Percentiles rank a stretch among this genome's conserved stretches.
Conservation (phyloP, 371 early-diverging fungal genomes). For the Blakeslea trispora region DNA sequence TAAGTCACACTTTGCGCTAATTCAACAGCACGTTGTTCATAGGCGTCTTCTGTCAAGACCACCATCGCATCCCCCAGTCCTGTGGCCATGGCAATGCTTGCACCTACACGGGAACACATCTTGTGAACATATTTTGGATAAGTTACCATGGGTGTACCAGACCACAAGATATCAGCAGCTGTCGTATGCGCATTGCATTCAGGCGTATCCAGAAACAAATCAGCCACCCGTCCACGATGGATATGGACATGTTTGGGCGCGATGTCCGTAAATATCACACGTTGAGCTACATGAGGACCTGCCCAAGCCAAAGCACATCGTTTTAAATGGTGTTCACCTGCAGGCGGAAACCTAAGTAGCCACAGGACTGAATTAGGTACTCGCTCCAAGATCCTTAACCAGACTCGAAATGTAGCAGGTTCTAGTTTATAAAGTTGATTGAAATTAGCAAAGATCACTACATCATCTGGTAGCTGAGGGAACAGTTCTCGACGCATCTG, state of each 20-base stretch:
- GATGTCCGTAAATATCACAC: slow-evolving; percentile 91
- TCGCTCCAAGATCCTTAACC: slow-evolving; percentile 81
- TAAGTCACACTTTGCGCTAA: slow-evolving; percentile 63
- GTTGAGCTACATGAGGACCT: slow-evolving; percentile 76
- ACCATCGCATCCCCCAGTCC: slow-evolving; percentile 86
- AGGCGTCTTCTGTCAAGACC: slow-evolving; percentile 72
- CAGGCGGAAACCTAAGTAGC: slow-evolving; percentile 89
- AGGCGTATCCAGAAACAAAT: slow-evolving; percentile 90
- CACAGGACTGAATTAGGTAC: slow-evolving; percentile 87
- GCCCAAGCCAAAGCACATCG: slow-evolving; percentile 76
- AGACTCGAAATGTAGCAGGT: slow-evolving; percentile 78
- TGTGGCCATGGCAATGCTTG: slow-evolving; percentile 85
- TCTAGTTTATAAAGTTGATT: slow-evolving; percentile 94
- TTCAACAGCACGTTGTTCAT: slow-evolving; percentile 77
- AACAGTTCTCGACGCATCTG: slow-evolving; percentile 88
- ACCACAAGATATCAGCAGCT: slow-evolving; percentile 92
- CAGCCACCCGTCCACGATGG: slow-evolving; percentile 91
- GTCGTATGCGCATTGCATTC: slow-evolving; percentile 97
- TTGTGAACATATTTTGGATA: slow-evolving; percentile 89
- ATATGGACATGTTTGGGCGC: slow-evolving; percentile 93
- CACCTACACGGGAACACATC: slow-evolving; percentile 91
- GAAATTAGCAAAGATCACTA: slow-evolving; percentile 91
- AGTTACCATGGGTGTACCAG: slow-evolving; percentile 90
- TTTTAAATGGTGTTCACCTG: slow-evolving; percentile 79
- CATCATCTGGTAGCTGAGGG: slow-evolving; percentile 77